These are phyloP conservation scores for Dryadomyces sulphureus DNA, from an alignment of 2,329 filamentous ascomycete genomes.

Conservation along the genomic window DNA sequence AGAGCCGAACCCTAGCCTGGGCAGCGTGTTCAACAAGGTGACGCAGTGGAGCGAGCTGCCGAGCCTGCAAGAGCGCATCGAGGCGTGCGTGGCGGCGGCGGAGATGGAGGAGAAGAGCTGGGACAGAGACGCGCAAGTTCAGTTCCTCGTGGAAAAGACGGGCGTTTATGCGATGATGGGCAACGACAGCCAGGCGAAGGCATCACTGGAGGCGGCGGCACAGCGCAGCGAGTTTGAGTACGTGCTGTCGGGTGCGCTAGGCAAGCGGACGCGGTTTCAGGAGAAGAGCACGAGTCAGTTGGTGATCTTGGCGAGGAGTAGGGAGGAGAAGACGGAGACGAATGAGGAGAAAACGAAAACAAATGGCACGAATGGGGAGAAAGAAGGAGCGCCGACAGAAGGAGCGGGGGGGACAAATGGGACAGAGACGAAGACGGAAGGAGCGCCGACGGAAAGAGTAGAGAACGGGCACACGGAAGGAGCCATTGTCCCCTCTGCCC, in stretches of 20 bases:
- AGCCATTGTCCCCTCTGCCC: constrained; percentile 40
- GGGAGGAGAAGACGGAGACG: constrained; percentile 8
- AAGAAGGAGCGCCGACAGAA: no score
- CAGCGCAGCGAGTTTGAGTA: constrained; percentile 59
- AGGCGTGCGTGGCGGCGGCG: constrained; percentile 26
- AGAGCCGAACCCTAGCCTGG: constrained; percentile 37
- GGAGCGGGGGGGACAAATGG: no score
- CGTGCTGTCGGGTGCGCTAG: constrained; percentile 70
- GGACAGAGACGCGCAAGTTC: constrained; percentile 38
- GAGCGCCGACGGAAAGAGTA: no score
- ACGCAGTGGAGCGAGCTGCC: constrained; percentile 46
- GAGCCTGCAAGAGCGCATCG: constrained; percentile 35
- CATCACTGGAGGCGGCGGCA: constrained; percentile 55
- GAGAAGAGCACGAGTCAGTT: constrained; percentile 73
- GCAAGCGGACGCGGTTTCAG: constrained; percentile 72
- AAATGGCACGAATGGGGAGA: no score
- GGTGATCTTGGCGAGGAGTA: constrained; percentile 57
- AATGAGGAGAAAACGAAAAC: constrained; percentile 13
- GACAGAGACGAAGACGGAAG: no score
- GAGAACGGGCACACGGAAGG: background rate
- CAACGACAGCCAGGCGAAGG: constrained; percentile 58
- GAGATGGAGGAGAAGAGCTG: constrained; percentile 23
- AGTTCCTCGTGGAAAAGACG: constrained; percentile 69
- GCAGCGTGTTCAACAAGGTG: constrained; percentile 39
- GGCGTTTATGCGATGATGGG: constrained; percentile 76